phyloP scores from a whole-genome alignment of 2,329 filamentous ascomycete genomes.

The Xenosphaeropsis pyriputrescens region DNA sequence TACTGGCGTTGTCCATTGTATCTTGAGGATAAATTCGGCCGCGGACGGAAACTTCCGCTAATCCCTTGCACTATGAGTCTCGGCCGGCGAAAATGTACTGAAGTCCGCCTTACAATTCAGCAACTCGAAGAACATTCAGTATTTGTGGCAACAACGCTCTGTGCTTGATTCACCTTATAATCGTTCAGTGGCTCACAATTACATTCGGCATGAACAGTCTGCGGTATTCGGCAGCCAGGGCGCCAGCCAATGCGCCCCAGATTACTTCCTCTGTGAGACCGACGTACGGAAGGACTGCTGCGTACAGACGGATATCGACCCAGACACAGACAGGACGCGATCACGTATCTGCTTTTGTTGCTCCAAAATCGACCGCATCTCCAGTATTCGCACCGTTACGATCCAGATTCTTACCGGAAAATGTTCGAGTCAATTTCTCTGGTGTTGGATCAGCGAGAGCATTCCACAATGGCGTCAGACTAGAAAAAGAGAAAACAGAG shows the following conservation, averaged over 20 bases:
- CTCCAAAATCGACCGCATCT: slow-evolving; percentile 22
- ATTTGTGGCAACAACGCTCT: too few species aligned
- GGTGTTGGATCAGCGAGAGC: slow-evolving; percentile 5
- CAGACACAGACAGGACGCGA: slow-evolving; percentile 11
- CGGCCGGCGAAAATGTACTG: too few species aligned
- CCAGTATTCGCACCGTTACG: slow-evolving; percentile 20
- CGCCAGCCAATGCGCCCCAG: slow-evolving; percentile 13
- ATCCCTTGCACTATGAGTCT: too few species aligned
- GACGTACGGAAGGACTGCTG: slow-evolving; percentile 13
- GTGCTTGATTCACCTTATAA: not conserved
- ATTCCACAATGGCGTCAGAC: slow-evolving; percentile 11
- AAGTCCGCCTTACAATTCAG: too few species aligned
- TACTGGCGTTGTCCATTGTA: too few species aligned
- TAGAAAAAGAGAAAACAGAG: slow-evolving; percentile 12
- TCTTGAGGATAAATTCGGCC: too few species aligned
- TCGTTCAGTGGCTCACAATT: slow-evolving; percentile 2
- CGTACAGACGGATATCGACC: slow-evolving; percentile 19
- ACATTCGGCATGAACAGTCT: slow-evolving; percentile 13
- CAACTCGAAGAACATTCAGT: too few species aligned
- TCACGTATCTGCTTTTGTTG: slow-evolving; percentile 10
- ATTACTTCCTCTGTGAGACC: slow-evolving; percentile 18
- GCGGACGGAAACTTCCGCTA: too few species aligned
- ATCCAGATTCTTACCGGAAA: slow-evolving; percentile 22
- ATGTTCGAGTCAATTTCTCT: slow-evolving; percentile 7
- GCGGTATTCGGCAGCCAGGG: slow-evolving; percentile 11